A percentile compares a stretch with the other conserved stretches of the same genome.
These are phyloP conservation scores for Tinospora cordifolia DNA, from an alignment of 164 flowering plant genomes.

Conservation along the genomic window DNA sequence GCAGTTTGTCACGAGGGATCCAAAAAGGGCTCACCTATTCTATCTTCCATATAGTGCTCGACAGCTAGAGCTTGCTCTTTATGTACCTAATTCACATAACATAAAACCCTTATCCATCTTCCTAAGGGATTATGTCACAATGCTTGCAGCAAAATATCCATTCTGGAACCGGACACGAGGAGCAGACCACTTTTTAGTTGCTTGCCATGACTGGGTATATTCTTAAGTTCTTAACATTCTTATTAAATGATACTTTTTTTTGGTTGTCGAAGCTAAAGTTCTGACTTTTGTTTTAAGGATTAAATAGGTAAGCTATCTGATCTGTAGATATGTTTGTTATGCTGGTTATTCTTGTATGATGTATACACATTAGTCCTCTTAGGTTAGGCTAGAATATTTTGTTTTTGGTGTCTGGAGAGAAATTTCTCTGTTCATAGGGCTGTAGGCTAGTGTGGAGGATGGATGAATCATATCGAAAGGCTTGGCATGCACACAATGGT, in stretches of 20 bases:
- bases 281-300: too few species aligned
- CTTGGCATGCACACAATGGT: too few species aligned
- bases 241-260: not conserved
- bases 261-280: too few species aligned
- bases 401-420: too few species aligned
- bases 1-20: slow-evolving; percentile 12
- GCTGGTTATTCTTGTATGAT: too few species aligned
- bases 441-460: too few species aligned
- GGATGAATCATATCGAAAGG: too few species aligned
- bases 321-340: too few species aligned
- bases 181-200: slow-evolving; percentile 15
- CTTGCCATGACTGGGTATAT: slow-evolving; percentile 15
- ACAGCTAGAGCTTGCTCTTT: slow-evolving; percentile 13
- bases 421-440: too few species aligned
- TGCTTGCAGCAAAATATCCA: slow-evolving; percentile 9
- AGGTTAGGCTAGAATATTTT: too few species aligned
- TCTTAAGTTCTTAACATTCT: not conserved
- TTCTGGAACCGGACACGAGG: slow-evolving; percentile 11
- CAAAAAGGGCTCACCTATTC: slow-evolving; percentile 10
- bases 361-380: too few species aligned
- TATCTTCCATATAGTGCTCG: slow-evolving; percentile 13
- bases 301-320: too few species aligned
- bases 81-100: slow-evolving; percentile 11
- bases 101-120: slow-evolving; percentile 11
- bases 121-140: slow-evolving; percentile 7